These are phyloP conservation scores for Jackrogersella multiformis DNA, from an alignment of 495 filamentous ascomycete genomes.

Conservation along the genomic window DNA sequence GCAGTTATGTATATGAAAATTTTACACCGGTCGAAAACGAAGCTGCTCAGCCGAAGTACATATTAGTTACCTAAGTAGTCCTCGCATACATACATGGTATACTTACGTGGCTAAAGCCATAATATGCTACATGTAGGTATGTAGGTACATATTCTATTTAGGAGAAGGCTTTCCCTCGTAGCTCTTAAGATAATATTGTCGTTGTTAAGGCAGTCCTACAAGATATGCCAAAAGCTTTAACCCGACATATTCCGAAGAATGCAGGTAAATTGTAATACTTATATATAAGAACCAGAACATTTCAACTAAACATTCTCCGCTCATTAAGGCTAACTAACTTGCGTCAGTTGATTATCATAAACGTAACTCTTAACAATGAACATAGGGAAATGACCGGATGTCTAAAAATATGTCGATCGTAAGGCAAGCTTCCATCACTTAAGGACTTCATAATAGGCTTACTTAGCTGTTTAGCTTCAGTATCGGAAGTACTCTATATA, in stretches of 20 bases:
- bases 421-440: constrained; percentile 3
- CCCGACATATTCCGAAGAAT: constrained; percentile 14
- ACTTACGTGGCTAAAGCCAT: no score
- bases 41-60: neutral
- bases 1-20: constrained; percentile 6
- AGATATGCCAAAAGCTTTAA: constrained; percentile 2
- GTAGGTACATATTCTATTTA: no score
- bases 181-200: neutral
- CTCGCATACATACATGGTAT: no score
- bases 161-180: neutral
- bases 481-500: neutral
- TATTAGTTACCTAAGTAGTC: neutral
- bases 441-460: no score
- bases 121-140: no score
- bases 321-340: neutral
- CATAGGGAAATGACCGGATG: neutral
- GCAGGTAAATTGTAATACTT: constrained; percentile 12
- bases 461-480: neutral
- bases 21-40: constrained; percentile 18
- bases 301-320: constrained; percentile 10
- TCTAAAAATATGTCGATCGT: constrained; percentile 14
- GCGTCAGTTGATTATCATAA: neutral
- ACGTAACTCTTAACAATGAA: neutral
- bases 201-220: neutral
- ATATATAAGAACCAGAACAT: constrained; percentile 1